Percentiles rank a stretch among this genome's conserved stretches.
Evolutionary conservation across 805 yeast genomes (phyloP).

Genomic region (Cyberlindnera japonica): DNA sequence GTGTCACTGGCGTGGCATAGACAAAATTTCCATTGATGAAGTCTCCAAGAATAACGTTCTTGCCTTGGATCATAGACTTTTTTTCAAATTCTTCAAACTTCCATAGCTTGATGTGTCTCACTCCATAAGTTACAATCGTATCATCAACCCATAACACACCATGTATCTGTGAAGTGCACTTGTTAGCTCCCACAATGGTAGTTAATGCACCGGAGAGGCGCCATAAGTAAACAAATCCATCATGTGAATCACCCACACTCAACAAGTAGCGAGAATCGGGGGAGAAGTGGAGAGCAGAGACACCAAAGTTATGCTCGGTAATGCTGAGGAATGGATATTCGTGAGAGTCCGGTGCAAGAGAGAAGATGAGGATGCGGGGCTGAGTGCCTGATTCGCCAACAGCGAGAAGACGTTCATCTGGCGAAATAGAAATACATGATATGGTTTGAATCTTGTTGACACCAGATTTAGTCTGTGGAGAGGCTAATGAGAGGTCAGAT

Average conservation of each 20-base stretch:
- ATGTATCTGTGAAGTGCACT: slow-evolving; percentile 57
- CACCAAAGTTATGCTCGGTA: slow-evolving; percentile 64
- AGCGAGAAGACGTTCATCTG: slow-evolving; percentile 51
- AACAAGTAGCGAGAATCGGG: slow-evolving; percentile 53
- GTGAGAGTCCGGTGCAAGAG: slow-evolving; percentile 47
- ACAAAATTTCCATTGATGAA: slow-evolving; percentile 49
- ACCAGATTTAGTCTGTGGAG: slow-evolving; percentile 22
- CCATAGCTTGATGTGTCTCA: slow-evolving; percentile 64
- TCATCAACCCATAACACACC: slow-evolving; percentile 53
- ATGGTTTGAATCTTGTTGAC: slow-evolving; percentile 44
- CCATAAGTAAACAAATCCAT: slow-evolving; percentile 69
- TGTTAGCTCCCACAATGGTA: slow-evolving; percentile 47
- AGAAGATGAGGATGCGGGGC: slow-evolving; percentile 60
- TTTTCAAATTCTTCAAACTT: slow-evolving; percentile 33
- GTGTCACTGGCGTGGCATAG: slow-evolving; percentile 27
- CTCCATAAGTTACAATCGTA: slow-evolving; percentile 52
- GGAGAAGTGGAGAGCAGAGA: slow-evolving; percentile 51
- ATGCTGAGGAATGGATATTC: slow-evolving; percentile 50
- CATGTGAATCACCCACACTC: slow-evolving; percentile 64
- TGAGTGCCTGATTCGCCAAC: slow-evolving; percentile 70
- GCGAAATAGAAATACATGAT: slow-evolving; percentile 55
- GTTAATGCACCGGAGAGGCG: slow-evolving; percentile 31
- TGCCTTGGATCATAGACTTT: slow-evolving; percentile 44
- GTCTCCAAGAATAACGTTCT: slow-evolving; percentile 53
- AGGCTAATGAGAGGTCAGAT: slow-evolving; percentile 13